Evolutionary conservation across 306 rosid genomes (phyloP).

Genomic region (Vigna mungo): DNA sequence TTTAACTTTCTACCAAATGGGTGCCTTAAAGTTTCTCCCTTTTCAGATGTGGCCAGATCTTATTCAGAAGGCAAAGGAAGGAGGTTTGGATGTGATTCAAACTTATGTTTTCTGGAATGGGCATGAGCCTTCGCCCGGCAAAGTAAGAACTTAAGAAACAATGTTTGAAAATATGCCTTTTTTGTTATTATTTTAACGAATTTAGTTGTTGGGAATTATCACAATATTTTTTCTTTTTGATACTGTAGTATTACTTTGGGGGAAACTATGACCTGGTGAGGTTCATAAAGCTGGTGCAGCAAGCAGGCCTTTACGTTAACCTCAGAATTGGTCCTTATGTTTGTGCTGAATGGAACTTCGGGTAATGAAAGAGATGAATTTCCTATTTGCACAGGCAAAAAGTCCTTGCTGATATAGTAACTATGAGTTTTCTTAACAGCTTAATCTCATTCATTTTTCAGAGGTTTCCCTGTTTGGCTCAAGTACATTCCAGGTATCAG

Average conservation of each 20-base stretch:
- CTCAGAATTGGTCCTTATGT: conserved; percentile 98
- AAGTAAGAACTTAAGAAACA: conserved; percentile 56
- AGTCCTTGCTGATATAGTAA: not conserved
- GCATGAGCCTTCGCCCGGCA: conserved; percentile 92
- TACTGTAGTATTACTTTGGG: conserved; percentile 83
- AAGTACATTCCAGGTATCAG: conserved; percentile 93
- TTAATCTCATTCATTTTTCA: conserved; percentile 45
- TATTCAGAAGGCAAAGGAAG: conserved; percentile 95
- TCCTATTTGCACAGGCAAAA: not conserved
- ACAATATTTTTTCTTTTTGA: not conserved
- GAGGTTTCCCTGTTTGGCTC: conserved; percentile 99
- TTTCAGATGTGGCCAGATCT: conserved; percentile 99
- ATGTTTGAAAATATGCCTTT: conserved; percentile 33
- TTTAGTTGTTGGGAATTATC: conserved; percentile 30
- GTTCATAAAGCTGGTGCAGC: conserved; percentile 87
- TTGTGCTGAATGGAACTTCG: conserved; percentile 99
- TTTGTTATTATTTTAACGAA: not conserved
- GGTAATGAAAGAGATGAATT: conserved; percentile 58
- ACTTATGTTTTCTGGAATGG: conserved; percentile 99
- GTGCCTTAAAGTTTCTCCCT: conserved; percentile 40
- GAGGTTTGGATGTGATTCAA: conserved; percentile 97
- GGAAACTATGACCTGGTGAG: conserved; percentile 93
- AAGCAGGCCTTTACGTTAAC: conserved; percentile 92
- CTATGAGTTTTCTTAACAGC: conserved; percentile 27
- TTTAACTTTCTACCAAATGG: conserved; percentile 43